These are phyloP conservation scores for Ceratocystis alfenasii DNA, from an alignment of 2,329 filamentous ascomycete genomes.

Conservation along the genomic window DNA sequence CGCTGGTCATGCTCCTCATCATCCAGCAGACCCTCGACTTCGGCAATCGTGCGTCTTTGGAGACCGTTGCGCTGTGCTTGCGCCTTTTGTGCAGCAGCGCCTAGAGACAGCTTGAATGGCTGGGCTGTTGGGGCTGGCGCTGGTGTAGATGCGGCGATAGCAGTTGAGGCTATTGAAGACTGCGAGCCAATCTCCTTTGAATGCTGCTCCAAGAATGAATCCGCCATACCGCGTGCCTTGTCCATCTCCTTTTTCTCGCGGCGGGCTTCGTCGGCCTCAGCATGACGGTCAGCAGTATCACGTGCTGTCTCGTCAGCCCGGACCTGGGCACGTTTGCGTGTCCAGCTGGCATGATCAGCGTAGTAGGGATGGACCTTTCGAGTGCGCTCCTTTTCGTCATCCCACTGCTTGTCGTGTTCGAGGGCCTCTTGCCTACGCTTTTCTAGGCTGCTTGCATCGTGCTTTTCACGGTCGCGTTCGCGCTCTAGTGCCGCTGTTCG, in stretches of 20 bases:
- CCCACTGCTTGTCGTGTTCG: constrained; percentile 55
- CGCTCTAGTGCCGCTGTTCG: constrained; percentile 75
- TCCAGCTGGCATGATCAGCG: constrained; percentile 72
- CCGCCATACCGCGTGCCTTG: constrained; percentile 70
- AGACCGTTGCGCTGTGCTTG: constrained; percentile 45
- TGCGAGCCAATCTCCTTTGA: constrained; percentile 53
- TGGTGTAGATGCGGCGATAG: constrained; percentile 24
- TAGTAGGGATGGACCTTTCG: constrained; percentile 74
- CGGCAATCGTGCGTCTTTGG: constrained; percentile 69
- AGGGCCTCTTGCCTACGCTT: constrained; percentile 60
- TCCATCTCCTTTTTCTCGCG: constrained; percentile 61
- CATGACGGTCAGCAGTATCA: constrained; percentile 71
- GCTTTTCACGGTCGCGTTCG: constrained; percentile 67
- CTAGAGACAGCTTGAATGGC: constrained; percentile 85
- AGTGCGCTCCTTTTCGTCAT: constrained; percentile 72
- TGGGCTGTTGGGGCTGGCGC: constrained; percentile 46
- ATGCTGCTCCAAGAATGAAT: constrained; percentile 79
- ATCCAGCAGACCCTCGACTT: constrained; percentile 87
- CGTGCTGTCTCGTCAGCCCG: constrained; percentile 60
- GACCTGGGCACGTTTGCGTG: constrained; percentile 63
- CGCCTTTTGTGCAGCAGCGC: constrained; percentile 68
- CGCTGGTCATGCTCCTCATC: constrained; percentile 75
- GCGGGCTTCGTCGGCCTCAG: constrained; percentile 63
- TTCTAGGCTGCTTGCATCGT: constrained; percentile 55
- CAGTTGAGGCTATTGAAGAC: background rate